Evolutionary conservation across 768 basidiomycete genomes (phyloP), one percentile per base, ranked within the genome.

Genomic region (Mycena rosella): DNA sequence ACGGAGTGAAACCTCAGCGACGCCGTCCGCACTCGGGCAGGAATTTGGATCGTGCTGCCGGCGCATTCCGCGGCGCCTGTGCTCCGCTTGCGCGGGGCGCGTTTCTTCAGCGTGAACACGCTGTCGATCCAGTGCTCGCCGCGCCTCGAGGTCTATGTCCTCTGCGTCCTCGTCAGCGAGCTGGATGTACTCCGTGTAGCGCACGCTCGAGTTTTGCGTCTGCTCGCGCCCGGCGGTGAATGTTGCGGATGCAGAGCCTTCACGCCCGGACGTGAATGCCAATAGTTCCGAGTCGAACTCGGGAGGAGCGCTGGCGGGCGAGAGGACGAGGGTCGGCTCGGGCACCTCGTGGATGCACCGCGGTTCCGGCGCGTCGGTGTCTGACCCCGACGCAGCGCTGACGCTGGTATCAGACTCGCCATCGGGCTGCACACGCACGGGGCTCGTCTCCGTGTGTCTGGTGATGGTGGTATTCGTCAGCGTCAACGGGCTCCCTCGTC

Each of bases 291-390:
- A 8, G 6, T 7, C 7, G 29, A 24, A 7, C 32, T 22, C 57
- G 5, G 30, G 40, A 38, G 55, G 59, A n/a, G 55, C 6, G 29
- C 47, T 60, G 49, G 42, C 44, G 15, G 54, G 56, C 2, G 78
- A 76, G 29, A 81, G 75, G 22, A 78, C 69, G n/a, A 78, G 67
- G n/a, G 76, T 78, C 13, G 78, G 78, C 5, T 78, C 78, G 26
- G 79, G 82, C 11, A 89, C 69, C 71, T 90, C 87, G 73, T 90
- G 88, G 58, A 89, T 90, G 74, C 88, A 89, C 2, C 73, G 79
- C 7, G 70, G 54, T 56, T 71, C 74, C 5, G 9, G 29, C 18
- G 15, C 49, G 27, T 15, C 27, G 26, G 9, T 9, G 2, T 34
- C 32, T 5, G 5, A 11, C 6, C 11, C 32, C 11, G 27, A 17